These are phyloP conservation scores for Clavispora vitiphila DNA, from an alignment of 805 yeast genomes.

Conservation along the genomic window DNA sequence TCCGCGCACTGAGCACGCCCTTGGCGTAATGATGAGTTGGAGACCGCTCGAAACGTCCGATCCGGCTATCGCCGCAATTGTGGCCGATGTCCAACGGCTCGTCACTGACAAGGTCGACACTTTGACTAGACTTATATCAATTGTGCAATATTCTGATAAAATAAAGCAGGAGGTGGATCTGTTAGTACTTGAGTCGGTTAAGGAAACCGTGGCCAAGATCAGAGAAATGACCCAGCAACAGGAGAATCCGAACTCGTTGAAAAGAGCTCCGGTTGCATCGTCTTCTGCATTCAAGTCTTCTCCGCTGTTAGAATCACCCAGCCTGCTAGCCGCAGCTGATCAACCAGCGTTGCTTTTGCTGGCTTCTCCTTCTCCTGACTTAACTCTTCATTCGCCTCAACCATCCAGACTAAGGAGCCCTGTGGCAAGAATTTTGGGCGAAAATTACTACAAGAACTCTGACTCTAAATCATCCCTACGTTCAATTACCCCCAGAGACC, in stretches of 20 bases:
- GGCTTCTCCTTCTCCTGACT: neutral
- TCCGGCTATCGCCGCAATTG: conserved; percentile 55
- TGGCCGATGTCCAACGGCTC: conserved; percentile 61
- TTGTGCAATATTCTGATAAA: conserved; percentile 68
- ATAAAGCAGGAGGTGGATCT: conserved; percentile 75
- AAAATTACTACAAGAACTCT: conserved; percentile 11
- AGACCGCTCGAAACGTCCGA: conserved; percentile 52
- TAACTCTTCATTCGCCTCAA: conserved; percentile 26
- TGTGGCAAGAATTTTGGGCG: conserved; percentile 14
- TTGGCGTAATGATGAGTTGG: conserved; percentile 42
- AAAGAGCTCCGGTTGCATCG: neutral
- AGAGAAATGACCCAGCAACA: conserved; percentile 29
- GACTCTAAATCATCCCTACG: conserved; percentile 15
- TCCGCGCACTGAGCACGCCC: conserved; percentile 57
- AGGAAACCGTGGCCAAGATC: conserved; percentile 56
- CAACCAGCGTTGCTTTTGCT: neutral
- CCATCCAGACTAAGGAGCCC: conserved; percentile 32
- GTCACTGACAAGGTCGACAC: conserved; percentile 65
- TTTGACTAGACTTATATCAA: conserved; percentile 64
- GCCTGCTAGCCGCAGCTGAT: neutral
- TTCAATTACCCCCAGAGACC: conserved; percentile 46
- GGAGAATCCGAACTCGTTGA: conserved; percentile 5
- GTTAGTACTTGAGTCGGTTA: conserved; percentile 57
- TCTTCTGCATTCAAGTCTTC: neutral
- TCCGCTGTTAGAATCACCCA: neutral